Evolutionary conservation across 1,139 yeast genomes (phyloP).

Genomic region (Hemisphaericaspora lyxosophila): DNA sequence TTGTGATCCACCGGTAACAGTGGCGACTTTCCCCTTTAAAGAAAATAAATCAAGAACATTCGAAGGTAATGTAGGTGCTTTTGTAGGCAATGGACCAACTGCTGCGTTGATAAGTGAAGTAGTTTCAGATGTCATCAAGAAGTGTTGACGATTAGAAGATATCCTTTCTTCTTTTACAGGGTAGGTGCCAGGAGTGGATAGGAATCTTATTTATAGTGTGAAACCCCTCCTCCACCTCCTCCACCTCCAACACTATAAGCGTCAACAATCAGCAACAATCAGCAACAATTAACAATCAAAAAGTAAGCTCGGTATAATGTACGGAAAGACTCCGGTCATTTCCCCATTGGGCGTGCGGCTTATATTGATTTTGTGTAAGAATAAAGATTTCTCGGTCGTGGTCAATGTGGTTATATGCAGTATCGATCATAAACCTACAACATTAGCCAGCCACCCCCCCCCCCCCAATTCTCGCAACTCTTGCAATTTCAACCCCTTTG

Average conservation of each 20-base stretch:
- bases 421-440: too few relatives aligned
- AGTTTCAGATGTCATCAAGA: conserved; percentile 8
- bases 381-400: not conserved
- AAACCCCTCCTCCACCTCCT: not conserved
- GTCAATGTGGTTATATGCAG: too few relatives aligned
- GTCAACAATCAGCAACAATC: too few relatives aligned
- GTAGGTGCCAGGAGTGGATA: not conserved
- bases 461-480: not conserved
- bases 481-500: too few relatives aligned
- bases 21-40: conserved; percentile 80
- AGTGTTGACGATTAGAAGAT: not conserved
- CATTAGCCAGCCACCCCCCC: not conserved
- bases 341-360: not conserved
- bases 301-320: not conserved
- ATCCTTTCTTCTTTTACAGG: not conserved
- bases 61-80: conserved; percentile 28
- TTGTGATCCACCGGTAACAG: conserved; percentile 84
- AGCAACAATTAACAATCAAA: not conserved
- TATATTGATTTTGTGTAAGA: too few relatives aligned
- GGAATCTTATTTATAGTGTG: conserved; percentile 1
- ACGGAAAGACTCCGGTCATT: not conserved
- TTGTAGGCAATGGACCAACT: conserved; percentile 29
- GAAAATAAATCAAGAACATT: conserved; percentile 54
- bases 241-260: too few relatives aligned
- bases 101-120: conserved; percentile 24